phyloP scores from a whole-genome alignment of 2,329 filamentous ascomycete genomes.

The Venturia nashicola region DNA sequence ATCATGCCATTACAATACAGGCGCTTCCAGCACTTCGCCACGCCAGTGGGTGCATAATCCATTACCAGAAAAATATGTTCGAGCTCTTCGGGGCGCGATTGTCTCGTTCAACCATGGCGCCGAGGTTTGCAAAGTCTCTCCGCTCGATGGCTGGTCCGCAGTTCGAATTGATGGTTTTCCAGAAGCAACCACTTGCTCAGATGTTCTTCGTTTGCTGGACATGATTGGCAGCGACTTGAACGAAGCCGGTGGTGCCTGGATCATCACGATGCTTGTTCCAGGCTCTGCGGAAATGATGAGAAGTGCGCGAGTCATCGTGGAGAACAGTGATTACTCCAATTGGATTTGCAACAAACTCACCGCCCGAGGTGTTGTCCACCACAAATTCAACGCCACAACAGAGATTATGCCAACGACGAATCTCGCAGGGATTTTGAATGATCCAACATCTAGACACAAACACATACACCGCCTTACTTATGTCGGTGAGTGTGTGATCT shows the following conservation, averaged over 20 bases:
- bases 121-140: neutral
- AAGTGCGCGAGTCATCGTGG: neutral
- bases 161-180: neutral
- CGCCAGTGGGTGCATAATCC: neutral
- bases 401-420: neutral
- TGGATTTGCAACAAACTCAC: neutral
- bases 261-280: neutral
- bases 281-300: neutral
- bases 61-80: neutral
- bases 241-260: neutral
- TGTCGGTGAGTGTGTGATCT: neutral
- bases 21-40: neutral
- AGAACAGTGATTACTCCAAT: neutral
- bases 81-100: neutral
- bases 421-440: neutral
- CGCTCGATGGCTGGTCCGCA: neutral
- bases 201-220: neutral
- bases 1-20: too few species aligned
- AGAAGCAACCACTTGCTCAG: neutral
- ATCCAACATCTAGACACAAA: neutral
- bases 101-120: neutral
- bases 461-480: neutral
- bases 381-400: neutral
- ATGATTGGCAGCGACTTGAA: neutral
- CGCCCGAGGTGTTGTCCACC: neutral